A percentile compares a stretch with the other conserved stretches of the same genome.
Evolutionary conservation across 352 stramenopile genomes (phyloP).

Genomic region (Phytophthora cactorum): DNA sequence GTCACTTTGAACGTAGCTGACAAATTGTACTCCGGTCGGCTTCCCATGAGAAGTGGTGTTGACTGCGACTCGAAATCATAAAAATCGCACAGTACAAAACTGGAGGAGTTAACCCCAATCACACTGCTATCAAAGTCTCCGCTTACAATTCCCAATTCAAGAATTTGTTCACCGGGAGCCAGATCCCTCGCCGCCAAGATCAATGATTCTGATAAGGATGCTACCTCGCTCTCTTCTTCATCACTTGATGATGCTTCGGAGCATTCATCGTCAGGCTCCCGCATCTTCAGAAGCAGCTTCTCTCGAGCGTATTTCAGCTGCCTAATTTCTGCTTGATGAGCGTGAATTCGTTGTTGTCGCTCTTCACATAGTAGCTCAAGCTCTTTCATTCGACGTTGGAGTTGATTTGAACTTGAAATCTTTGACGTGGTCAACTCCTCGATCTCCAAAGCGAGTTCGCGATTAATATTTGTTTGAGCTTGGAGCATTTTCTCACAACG

Average conservation of each 20-base stretch:
- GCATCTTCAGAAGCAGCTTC: slow-evolving; percentile 43
- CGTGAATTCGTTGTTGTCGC: slow-evolving; percentile 80
- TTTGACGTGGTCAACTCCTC: slow-evolving; percentile 85
- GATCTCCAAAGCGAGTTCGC: slow-evolving; percentile 91
- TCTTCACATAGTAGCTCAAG: slow-evolving; percentile 86
- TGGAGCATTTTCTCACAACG: slow-evolving; percentile 94
- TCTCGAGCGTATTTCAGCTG: slow-evolving; percentile 86
- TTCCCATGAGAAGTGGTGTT: slow-evolving; percentile 86
- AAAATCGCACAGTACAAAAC: slow-evolving; percentile 94
- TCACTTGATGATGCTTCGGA: slow-evolving; percentile 46
- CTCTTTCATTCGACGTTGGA: slow-evolving; percentile 86
- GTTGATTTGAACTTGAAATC: slow-evolving; percentile 68
- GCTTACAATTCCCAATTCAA: slow-evolving; percentile 90
- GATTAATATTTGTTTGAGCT: slow-evolving; percentile 94
- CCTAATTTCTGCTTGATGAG: slow-evolving; percentile 88
- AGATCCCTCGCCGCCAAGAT: slow-evolving; percentile 68
- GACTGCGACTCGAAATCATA: slow-evolving; percentile 95
- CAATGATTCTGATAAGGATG: slow-evolving; percentile 73
- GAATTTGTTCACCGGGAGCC: slow-evolving; percentile 87
- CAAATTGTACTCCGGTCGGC: slow-evolving; percentile 90
- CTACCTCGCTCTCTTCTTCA: slow-evolving; percentile 49
- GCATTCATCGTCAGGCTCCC: slow-evolving; percentile 29
- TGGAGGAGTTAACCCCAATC: slow-evolving; percentile 78
- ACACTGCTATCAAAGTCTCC: slow-evolving; percentile 74
- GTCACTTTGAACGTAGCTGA: slow-evolving; percentile 92